phyloP scores from a whole-genome alignment of 2,329 filamentous ascomycete genomes.

The Coleophoma cylindrospora region DNA sequence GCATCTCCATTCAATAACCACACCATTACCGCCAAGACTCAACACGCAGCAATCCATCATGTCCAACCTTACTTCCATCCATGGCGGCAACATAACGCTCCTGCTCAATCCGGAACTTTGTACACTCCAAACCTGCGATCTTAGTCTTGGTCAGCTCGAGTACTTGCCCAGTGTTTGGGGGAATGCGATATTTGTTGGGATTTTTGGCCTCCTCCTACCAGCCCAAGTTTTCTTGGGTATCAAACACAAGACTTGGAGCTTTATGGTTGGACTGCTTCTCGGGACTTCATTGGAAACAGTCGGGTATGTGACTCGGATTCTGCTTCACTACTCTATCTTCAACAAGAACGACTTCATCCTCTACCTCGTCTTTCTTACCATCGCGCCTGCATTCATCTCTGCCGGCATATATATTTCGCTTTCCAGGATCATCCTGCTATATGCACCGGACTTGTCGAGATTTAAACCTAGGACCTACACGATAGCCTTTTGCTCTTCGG shows the following conservation, averaged over 20 bases:
- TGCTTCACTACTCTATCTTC: not conserved
- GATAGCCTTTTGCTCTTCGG: not conserved
- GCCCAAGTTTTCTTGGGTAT: not conserved
- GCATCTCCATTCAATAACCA: too few species aligned
- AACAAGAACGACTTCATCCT: not conserved
- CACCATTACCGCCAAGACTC: too few species aligned
- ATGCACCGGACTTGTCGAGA: not conserved
- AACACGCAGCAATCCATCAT: too few species aligned
- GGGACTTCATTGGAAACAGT: not conserved
- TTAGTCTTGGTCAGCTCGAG: too few species aligned
- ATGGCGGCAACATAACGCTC: too few species aligned
- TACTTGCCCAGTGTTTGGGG: too few species aligned
- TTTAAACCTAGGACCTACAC: not conserved
- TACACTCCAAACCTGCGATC: too few species aligned
- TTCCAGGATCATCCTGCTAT: not conserved
- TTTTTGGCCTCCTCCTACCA: not conserved
- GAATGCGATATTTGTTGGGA: conserved; percentile 9
- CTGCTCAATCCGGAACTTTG: too few species aligned
- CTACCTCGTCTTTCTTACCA: not conserved
- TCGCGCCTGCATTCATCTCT: not conserved
- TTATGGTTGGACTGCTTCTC: not conserved
- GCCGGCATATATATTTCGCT: not conserved
- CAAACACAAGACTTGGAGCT: not conserved
- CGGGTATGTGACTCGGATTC: not conserved
- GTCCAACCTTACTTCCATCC: too few species aligned